Base-by-base conservation (phyloP, 192 early-diverging fungal species). In the Mortierella antarctica region DNA sequence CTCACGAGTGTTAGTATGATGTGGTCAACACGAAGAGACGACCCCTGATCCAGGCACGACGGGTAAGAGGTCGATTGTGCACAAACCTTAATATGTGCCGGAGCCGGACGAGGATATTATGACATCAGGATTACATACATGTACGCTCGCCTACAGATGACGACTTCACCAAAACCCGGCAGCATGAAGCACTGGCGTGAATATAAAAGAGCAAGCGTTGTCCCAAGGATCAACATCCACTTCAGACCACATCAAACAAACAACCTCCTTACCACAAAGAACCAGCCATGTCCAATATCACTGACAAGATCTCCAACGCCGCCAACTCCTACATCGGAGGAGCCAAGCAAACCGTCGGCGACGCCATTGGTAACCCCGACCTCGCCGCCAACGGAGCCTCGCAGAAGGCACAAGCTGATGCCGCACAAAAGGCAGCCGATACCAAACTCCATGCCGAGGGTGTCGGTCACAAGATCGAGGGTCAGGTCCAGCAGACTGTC, bases 341-440 rank as follows among this genome's bases (percentile, higher is more conserved):
- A 42, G 65, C 73, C 59, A 75, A 75, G 73, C 65, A 75, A 23
- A 44, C 65, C 65, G 39, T 75, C 12, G 73, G 73, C 9, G 39
- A 75, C 6, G 45, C 65, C 12, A 61, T 62, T 54, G 73, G 73
- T 0, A 62, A 75, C 53, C 5, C 10, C 17, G 44, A 46, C 53
- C 57, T 75, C 5, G 73, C 73, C n/a, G 58, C 65, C 45, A 20
- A 18, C 0, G 73, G 73, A 44, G 65, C 73, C 51, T n/a, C 49
- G 8, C 73, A 68, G 20, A 62, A 68, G 46, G 45, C 65, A 3
- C 57, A 62, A 40, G 73, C 73, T 50, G 73, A 75, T 6, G 47
- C 73, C 20, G 62, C 62, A 20, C 65, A 67, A 13, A 47, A 45
- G 11, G 65, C 65, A 1, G 73, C 73, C 23, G 53, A 55, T 53